Percentiles rank a stretch among this genome's conserved stretches.
These are phyloP conservation scores for Pythium insidiosum DNA, from an alignment of 352 stramenopile genomes.

Conservation along the genomic window DNA sequence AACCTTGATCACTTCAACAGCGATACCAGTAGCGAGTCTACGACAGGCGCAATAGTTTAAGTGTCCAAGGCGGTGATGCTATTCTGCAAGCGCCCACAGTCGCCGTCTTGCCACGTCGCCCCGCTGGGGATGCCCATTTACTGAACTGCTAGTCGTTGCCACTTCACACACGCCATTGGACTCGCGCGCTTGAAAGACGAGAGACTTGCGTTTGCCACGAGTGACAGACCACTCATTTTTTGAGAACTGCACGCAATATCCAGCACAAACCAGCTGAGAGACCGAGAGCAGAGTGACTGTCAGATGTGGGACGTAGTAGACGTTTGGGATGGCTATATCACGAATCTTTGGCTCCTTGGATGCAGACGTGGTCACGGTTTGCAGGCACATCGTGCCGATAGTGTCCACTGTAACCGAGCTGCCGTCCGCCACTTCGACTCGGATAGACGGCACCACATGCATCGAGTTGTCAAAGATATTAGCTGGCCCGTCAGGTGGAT, in stretches of 20 bases:
- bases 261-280: neutral
- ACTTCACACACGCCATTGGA: too few relatives aligned
- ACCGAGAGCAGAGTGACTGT: slow-evolving; percentile 1
- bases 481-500: slow-evolving; percentile 1
- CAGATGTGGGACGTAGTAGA: neutral
- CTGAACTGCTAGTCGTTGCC: too few relatives aligned
- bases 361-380: neutral
- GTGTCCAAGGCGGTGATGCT: too few relatives aligned
- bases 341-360: neutral
- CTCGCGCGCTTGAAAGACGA: too few relatives aligned
- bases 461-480: neutral
- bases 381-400: neutral
- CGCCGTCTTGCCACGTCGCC: too few relatives aligned
- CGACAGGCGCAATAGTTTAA: too few relatives aligned
- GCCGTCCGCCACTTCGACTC: neutral
- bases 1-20: too few relatives aligned
- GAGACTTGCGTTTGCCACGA: too few relatives aligned
- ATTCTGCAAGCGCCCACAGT: too few relatives aligned
- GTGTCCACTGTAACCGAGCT: neutral
- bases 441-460: neutral
- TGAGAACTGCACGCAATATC: neutral
- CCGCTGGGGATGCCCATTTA: too few relatives aligned
- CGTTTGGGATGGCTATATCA: neutral
- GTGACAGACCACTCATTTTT: neutral
- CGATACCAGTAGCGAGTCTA: too few relatives aligned